phyloP scores from a whole-genome alignment of 1,284 basidiomycete genomes.

The Rhodotorula sp. region DNA sequence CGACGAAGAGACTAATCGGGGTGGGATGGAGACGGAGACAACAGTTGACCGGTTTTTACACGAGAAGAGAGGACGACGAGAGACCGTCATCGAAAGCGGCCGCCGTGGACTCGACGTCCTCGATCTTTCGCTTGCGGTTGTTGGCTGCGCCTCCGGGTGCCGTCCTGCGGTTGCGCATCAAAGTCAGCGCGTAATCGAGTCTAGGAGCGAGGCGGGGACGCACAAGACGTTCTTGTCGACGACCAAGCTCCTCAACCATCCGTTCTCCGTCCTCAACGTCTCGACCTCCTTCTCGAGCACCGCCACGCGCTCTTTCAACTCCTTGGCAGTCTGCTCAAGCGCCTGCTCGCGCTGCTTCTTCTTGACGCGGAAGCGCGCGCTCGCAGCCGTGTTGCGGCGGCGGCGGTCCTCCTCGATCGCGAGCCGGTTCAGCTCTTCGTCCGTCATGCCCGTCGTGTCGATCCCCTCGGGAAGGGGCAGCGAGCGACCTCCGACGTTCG shows the following conservation, averaged over 20 bases:
- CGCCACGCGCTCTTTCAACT: constrained; percentile 76
- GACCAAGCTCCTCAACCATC: constrained; percentile 89
- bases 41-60: too few species aligned
- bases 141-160: constrained; percentile 24
- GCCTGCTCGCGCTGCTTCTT: constrained; percentile 98
- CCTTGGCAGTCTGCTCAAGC: constrained; percentile 82
- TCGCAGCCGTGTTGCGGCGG: constrained; percentile 86
- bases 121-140: constrained; percentile 28
- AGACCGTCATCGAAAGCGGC: too few species aligned
- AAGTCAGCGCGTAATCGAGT: background rate
- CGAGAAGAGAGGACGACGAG: too few species aligned
- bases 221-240: constrained; percentile 55
- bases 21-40: too few species aligned
- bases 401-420: constrained; percentile 77
- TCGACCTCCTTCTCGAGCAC: constrained; percentile 87
- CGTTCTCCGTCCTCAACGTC: constrained; percentile 85
- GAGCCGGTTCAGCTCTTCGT: constrained; percentile 36
- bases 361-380: constrained; percentile 82
- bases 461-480: constrained; percentile 21
- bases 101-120: constrained; percentile 15
- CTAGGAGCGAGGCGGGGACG: background rate
- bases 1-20: too few species aligned
- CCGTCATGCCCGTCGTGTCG: constrained; percentile 23
- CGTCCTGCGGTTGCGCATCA: background rate
- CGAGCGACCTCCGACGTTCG: background rate